Evolutionary conservation across 352 stramenopile species (phyloP).

Genomic region (Thraustochytrium striatum): DNA sequence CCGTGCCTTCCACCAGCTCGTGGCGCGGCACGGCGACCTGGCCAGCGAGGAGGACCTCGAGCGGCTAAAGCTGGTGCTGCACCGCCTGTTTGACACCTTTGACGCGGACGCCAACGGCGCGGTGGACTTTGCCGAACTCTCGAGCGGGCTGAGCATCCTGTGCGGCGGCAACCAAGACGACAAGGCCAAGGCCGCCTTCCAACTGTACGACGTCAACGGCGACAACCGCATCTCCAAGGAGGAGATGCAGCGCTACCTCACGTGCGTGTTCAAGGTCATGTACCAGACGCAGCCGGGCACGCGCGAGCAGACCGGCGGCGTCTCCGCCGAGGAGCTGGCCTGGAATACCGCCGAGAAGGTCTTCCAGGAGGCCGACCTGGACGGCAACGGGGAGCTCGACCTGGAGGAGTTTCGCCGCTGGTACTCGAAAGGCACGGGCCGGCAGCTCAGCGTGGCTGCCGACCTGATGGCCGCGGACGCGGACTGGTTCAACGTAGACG

Average conservation of each 20-base stretch:
- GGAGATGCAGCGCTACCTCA: constrained; percentile 37
- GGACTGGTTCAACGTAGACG: constrained; percentile 38
- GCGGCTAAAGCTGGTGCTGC: constrained; percentile 23
- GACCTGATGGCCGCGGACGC: constrained; percentile 38
- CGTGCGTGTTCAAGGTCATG: constrained; percentile 41
- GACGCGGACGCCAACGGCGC: constrained; percentile 1
- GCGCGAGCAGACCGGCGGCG: background rate
- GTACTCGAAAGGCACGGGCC: constrained; percentile 26
- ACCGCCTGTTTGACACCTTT: constrained; percentile 32
- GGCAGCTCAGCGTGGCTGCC: constrained; percentile 33
- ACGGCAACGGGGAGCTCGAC: background rate
- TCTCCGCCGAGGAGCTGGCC: constrained; percentile 19
- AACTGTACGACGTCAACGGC: constrained; percentile 41
- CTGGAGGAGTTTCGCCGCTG: constrained; percentile 41
- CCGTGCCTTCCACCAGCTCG: constrained; percentile 1
- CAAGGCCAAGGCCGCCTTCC: constrained; percentile 6
- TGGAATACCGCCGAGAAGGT: background rate
- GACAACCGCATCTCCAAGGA: constrained; percentile 14
- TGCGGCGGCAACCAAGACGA: constrained; percentile 5
- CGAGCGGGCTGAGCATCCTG: constrained; percentile 3
- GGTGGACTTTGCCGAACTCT: constrained; percentile 18
- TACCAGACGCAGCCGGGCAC: constrained; percentile 32
- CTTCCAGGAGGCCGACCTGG: constrained; percentile 31
- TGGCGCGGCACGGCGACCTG: background rate
- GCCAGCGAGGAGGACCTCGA: constrained; percentile 7